A percentile compares a stretch with the other conserved stretches of the same genome.
These are phyloP conservation scores for Astrephomene gubernaculifera DNA, from an alignment of 139 green algal genomes.

Conservation along the genomic window DNA sequence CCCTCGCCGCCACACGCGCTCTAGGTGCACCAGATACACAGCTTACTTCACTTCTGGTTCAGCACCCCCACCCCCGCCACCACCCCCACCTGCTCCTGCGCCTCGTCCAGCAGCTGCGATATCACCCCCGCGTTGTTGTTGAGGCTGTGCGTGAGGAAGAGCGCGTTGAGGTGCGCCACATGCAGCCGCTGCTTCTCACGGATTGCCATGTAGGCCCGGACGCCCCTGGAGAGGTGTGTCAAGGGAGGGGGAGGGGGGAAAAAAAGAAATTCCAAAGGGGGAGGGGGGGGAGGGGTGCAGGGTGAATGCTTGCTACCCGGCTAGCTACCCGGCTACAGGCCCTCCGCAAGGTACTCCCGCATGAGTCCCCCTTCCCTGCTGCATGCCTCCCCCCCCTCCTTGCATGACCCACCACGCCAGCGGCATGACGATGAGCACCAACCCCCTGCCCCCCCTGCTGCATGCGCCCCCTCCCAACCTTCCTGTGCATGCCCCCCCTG, in stretches of 20 bases:
- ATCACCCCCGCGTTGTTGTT: slow-evolving; percentile 59
- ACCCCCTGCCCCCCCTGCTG: no score
- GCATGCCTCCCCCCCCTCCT: no score
- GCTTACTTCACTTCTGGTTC: no score
- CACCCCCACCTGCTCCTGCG: slow-evolving; percentile 57
- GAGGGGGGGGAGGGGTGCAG: neutral
- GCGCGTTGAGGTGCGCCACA: slow-evolving; percentile 34
- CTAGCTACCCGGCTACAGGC: no score
- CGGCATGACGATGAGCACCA: slow-evolving; percentile 59
- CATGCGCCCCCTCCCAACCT: no score
- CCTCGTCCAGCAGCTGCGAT: slow-evolving; percentile 50
- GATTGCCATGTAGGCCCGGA: slow-evolving; percentile 55
- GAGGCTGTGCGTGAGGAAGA: slow-evolving; percentile 57
- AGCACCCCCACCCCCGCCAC: no score
- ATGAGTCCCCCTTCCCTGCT: no score
- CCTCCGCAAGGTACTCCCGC: no score
- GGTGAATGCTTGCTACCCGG: no score
- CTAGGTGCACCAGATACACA: no score
- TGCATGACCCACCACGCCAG: slow-evolving; percentile 56
- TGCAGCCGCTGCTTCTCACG: slow-evolving; percentile 53
- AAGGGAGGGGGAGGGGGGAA: neutral
- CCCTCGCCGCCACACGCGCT: no score
- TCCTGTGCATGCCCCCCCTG: no score
- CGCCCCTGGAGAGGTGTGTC: slow-evolving; percentile 23
- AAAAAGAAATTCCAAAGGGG: neutral